Evolutionary conservation across 2,329 filamentous ascomycete species (phyloP).

Genomic region (Alternaria gansuensis): DNA sequence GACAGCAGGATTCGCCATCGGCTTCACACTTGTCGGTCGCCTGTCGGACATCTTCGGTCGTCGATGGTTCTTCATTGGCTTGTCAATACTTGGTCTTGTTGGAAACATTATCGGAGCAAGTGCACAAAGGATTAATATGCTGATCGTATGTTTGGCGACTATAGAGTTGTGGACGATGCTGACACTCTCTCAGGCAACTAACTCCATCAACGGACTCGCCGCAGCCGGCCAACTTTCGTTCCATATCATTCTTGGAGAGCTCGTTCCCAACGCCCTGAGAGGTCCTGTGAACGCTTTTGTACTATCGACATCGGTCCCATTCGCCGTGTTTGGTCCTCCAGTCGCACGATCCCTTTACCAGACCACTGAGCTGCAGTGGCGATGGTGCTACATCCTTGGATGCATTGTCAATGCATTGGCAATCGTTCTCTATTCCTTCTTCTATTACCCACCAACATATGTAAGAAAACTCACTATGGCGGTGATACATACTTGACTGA

Average conservation of each 20-base stretch:
- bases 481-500: background rate
- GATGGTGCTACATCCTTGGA: constrained; percentile 46
- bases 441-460: constrained; percentile 50
- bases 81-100: constrained; percentile 46
- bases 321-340: constrained; percentile 45
- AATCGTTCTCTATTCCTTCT: constrained; percentile 46
- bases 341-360: constrained; percentile 44
- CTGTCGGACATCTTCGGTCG: constrained; percentile 53
- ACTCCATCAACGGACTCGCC: constrained; percentile 51
- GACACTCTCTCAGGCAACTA: constrained; percentile 30
- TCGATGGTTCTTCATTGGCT: constrained; percentile 49
- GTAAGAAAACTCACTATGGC: constrained; percentile 23
- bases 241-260: constrained; percentile 51
- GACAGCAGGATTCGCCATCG: constrained; percentile 48
- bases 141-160: constrained; percentile 32
- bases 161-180: constrained; percentile 1
- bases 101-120: constrained; percentile 51
- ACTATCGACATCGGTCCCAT: constrained; percentile 41
- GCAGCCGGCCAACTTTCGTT: constrained; percentile 53
- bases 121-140: constrained; percentile 46
- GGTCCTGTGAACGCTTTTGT: constrained; percentile 51
- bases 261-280: constrained; percentile 48
- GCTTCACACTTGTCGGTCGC: constrained; percentile 51
- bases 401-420: constrained; percentile 44
- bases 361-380: constrained; percentile 44